Conservation (phyloP, 768 basidiomycete genomes). For the Agaricus sinodeliciosus region DNA sequence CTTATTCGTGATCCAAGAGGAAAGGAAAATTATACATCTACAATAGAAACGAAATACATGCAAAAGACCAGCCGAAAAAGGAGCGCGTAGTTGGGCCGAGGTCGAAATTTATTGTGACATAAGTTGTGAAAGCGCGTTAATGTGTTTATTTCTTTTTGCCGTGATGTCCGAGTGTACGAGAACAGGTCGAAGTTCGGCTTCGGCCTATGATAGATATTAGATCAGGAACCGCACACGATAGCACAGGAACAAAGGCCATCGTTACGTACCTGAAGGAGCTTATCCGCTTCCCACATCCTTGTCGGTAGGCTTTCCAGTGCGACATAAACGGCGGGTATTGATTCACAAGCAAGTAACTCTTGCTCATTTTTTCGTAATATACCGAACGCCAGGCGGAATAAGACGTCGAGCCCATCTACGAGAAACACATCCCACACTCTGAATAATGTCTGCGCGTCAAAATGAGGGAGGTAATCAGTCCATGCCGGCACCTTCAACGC, state of each 20-base stretch:
- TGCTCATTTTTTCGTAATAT: conserved; percentile 80
- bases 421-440: conserved; percentile 96
- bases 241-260: not conserved
- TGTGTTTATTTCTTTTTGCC: conserved; percentile 38
- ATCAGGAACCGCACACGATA: conserved; percentile 7
- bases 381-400: conserved; percentile 85
- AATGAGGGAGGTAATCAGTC: not conserved
- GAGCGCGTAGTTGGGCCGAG: not conserved
- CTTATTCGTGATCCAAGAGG: no score
- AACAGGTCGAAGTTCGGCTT: conserved; percentile 36
- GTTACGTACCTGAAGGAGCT: conserved; percentile 70
- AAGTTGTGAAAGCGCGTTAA: conserved; percentile 16
- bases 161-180: conserved; percentile 40
- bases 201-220: conserved; percentile 23
- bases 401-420: conserved; percentile 85
- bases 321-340: conserved; percentile 85
- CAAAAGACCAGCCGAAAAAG: not conserved
- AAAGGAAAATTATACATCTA: no score
- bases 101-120: not conserved
- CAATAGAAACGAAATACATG: not conserved
- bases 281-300: conserved; percentile 90
- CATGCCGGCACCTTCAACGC: not conserved
- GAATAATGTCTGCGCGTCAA: conserved; percentile 67
- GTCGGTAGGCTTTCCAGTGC: conserved; percentile 86
- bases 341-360: conserved; percentile 79